Conservation (phyloP, 352 stramenopile species). For the Phytophthora brassicae region DNA sequence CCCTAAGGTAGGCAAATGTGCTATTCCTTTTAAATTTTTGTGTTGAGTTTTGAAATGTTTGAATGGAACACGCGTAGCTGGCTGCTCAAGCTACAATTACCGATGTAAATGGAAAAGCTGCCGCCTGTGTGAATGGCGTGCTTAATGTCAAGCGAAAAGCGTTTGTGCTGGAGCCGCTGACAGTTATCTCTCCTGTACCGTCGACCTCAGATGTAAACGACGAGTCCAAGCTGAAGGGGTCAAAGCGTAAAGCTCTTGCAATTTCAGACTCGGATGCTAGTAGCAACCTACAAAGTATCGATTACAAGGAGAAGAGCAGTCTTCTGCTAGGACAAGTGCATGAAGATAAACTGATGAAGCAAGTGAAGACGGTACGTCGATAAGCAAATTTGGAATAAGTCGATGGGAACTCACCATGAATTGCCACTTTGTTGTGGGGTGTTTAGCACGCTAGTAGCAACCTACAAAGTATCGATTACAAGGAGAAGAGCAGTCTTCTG, state of each 20-base stretch:
- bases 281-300: slow-evolving; percentile 37
- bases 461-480: slow-evolving; percentile 53
- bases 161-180: slow-evolving; percentile 53
- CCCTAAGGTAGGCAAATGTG: slow-evolving; percentile 54
- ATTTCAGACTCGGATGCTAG: slow-evolving; percentile 18
- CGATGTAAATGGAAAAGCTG: slow-evolving; percentile 72
- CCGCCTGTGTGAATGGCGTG: slow-evolving; percentile 56
- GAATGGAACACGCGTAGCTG: slow-evolving; percentile 30
- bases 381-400: neutral
- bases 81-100: slow-evolving; percentile 59
- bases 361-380: slow-evolving; percentile 67
- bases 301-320: slow-evolving; percentile 61
- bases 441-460: slow-evolving; percentile 12
- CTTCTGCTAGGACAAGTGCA: slow-evolving; percentile 73
- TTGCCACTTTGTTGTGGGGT: neutral
- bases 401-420: neutral
- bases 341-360: slow-evolving; percentile 76
- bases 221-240: slow-evolving; percentile 25
- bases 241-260: slow-evolving; percentile 29
- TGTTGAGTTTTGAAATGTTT: neutral
- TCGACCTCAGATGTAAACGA: slow-evolving; percentile 12
- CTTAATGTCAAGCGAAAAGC: slow-evolving; percentile 58
- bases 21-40: neutral
- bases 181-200: neutral
- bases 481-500: slow-evolving; percentile 59